Percentiles rank a stretch among this genome's conserved stretches.
Evolutionary conservation across 2,329 filamentous ascomycete genomes (phyloP).

Genomic region (Lachnellula suecica): DNA sequence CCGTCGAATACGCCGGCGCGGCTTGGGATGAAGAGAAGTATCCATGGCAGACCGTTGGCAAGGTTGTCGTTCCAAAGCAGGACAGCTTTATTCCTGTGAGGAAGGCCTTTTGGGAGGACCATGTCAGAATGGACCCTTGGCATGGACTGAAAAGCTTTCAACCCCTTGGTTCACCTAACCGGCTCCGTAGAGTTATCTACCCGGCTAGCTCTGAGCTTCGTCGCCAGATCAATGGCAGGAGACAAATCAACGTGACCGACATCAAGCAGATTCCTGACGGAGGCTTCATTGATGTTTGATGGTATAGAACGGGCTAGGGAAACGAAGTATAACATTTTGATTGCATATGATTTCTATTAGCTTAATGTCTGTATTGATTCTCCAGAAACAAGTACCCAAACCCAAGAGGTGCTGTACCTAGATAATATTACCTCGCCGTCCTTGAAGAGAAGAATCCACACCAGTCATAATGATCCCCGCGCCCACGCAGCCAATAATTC

Average conservation of each 20-base stretch:
- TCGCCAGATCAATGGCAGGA: constrained; percentile 38
- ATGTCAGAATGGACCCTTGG: constrained; percentile 43
- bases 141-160: constrained; percentile 40
- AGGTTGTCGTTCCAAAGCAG: constrained; percentile 39
- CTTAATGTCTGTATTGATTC: no score
- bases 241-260: constrained; percentile 35
- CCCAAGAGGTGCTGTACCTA: no score
- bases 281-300: constrained; percentile 11
- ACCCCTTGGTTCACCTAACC: constrained; percentile 39
- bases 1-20: constrained; percentile 42
- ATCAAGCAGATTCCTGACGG: constrained; percentile 38
- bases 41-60: constrained; percentile 46
- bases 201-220: constrained; percentile 36
- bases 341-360: no score
- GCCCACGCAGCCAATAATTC: not conserved
- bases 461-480: not conserved
- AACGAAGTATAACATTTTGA: not conserved
- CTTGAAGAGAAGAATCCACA: no score
- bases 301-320: no score
- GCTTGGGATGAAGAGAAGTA: constrained; percentile 47
- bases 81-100: constrained; percentile 40
- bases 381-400: no score
- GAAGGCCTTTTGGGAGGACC: constrained; percentile 44
- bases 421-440: no score
- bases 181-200: constrained; percentile 40